Percentiles rank a stretch among this genome's conserved stretches.
Conservation (phyloP, 1,139 yeast genomes). For the Diutina neorugosa region DNA sequence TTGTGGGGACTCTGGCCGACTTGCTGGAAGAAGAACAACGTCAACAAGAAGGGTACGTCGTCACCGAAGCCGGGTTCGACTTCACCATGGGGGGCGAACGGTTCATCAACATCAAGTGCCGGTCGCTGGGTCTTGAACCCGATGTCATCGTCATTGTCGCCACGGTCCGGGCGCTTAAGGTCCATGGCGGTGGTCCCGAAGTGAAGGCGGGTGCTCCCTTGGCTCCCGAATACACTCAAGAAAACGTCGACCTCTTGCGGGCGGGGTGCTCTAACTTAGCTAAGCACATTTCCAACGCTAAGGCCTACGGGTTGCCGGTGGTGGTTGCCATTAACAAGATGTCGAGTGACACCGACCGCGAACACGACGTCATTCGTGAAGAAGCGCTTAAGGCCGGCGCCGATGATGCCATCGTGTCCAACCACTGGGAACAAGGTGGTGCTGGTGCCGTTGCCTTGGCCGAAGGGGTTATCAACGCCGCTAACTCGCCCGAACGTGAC, state of each 20-base stretch:
- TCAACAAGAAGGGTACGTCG: constrained; percentile 77
- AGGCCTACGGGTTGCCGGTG: constrained; percentile 80
- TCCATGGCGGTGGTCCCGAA: constrained; percentile 98
- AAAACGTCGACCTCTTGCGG: constrained; percentile 72
- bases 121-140: constrained; percentile 84
- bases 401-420: constrained; percentile 80
- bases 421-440: constrained; percentile 99
- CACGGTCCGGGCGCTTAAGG: constrained; percentile 92
- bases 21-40: constrained; percentile 37
- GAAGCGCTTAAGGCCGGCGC: constrained; percentile 91
- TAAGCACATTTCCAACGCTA: constrained; percentile 85
- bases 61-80: constrained; percentile 97
- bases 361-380: constrained; percentile 73
- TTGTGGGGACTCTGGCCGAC: constrained; percentile 49
- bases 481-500: constrained; percentile 42
- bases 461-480: constrained; percentile 67
- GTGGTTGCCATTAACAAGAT: constrained; percentile 93
- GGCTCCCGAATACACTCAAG: constrained; percentile 77
- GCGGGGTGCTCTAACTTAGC: constrained; percentile 84
- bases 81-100: constrained; percentile 99
- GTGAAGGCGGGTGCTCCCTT: constrained; percentile 92
- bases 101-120: constrained; percentile 91
- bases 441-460: constrained; percentile 86
- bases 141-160: constrained; percentile 94
- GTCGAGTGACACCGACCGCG: constrained; percentile 74